A percentile compares a stretch with the other conserved stretches of the same genome.
Evolutionary conservation across 2,329 filamentous ascomycete genomes (phyloP).

Genomic region (Curvularia sp.): DNA sequence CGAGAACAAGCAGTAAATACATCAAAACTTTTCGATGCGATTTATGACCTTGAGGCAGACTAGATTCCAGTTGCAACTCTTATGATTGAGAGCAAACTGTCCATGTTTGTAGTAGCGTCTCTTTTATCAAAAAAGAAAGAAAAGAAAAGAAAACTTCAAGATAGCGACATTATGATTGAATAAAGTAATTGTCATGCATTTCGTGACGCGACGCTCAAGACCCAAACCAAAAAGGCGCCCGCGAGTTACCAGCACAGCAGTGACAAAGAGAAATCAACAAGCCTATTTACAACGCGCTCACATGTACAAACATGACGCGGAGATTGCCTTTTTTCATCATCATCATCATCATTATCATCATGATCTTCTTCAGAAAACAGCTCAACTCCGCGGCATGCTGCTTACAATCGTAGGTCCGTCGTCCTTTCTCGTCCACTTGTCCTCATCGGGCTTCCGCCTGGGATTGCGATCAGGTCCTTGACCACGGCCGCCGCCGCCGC

Average conservation of each 20-base stretch:
- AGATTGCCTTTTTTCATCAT: too few species aligned
- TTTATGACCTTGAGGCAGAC: not conserved
- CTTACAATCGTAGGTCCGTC: conserved; percentile 28
- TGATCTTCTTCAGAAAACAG: not conserved
- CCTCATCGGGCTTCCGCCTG: conserved; percentile 16
- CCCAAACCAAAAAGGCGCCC: not conserved
- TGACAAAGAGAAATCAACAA: conserved; percentile 1
- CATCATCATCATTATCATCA: too few species aligned
- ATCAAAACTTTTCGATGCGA: not conserved
- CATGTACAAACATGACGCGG: not conserved
- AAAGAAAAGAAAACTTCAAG: not conserved
- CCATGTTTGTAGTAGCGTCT: too few species aligned
- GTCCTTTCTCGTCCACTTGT: conserved; percentile 16
- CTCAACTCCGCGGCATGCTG: conserved; percentile 10
- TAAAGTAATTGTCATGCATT: conserved; percentile 3
- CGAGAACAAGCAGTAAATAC: not conserved
- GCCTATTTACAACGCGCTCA: not conserved
- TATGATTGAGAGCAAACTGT: too few species aligned
- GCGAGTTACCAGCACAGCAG: not conserved
- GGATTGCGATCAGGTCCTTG: conserved; percentile 16
- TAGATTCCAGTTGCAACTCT: too few species aligned
- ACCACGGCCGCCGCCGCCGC: conserved; percentile 6
- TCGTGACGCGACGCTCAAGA: conserved; percentile 4
- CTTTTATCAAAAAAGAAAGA: not conserved
- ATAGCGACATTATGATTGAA: not conserved